These are phyloP conservation scores for Carex scoparia DNA, from an alignment of 176 grass and related monocot genomes.

Conservation along the genomic window DNA sequence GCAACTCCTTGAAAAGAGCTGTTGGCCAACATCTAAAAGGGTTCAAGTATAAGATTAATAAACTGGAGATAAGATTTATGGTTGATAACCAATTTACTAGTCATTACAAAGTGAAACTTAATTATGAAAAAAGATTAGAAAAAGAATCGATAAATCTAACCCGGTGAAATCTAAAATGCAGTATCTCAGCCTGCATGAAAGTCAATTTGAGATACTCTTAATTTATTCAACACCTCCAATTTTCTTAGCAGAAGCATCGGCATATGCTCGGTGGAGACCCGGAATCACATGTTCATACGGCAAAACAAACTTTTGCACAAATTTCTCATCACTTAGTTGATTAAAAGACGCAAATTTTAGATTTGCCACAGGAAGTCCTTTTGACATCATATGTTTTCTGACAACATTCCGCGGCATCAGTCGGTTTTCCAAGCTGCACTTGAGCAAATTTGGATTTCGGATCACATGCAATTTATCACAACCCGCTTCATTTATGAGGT, in stretches of 20 bases:
- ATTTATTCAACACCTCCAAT: not conserved
- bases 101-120: no score
- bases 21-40: no score
- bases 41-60: no score
- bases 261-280: not conserved
- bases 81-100: not conserved
- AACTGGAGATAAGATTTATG: no score
- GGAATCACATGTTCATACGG: conserved; percentile 27
- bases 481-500: conserved; percentile 18
- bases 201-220: not conserved
- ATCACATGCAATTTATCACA: conserved; percentile 19
- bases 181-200: not conserved
- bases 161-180: no score
- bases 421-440: conserved; percentile 46
- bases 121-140: no score
- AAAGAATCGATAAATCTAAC: no score
- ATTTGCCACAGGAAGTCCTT: conserved; percentile 16
- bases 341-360: not conserved
- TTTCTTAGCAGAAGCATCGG: not conserved
- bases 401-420: conserved; percentile 36
- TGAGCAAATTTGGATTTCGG: conserved; percentile 31
- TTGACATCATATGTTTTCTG: conserved; percentile 31
- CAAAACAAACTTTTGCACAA: conserved; percentile 32
- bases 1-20: no score
- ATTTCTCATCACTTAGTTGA: conserved; percentile 1